Evolutionary conservation across 768 basidiomycete genomes (phyloP).

Genomic region (Steccherinum ochraceum): DNA sequence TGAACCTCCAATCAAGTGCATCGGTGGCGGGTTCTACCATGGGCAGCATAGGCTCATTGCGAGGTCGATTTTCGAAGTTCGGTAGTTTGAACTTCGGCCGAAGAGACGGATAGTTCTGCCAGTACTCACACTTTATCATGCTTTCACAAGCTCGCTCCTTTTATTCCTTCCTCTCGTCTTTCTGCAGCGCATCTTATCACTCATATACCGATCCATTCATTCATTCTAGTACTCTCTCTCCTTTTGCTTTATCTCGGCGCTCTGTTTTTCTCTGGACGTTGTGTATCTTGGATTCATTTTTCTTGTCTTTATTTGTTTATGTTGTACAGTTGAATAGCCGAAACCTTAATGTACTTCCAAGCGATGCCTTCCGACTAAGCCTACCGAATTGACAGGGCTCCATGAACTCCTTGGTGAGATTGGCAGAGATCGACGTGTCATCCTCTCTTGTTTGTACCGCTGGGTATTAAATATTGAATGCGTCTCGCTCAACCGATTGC

Average conservation of each 20-base stretch:
- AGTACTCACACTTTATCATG: not conserved
- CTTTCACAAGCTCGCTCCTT: constrained; percentile 1
- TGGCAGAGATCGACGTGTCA: too few relatives aligned
- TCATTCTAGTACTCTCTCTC: not conserved
- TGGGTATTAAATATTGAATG: too few relatives aligned
- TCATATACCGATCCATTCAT: not conserved
- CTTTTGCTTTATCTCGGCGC: not conserved
- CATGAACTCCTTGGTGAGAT: too few relatives aligned
- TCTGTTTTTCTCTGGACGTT: not conserved
- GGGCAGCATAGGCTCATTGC: constrained; percentile 62
- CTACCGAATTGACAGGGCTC: too few relatives aligned
- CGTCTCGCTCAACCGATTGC: too few relatives aligned
- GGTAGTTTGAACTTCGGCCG: constrained; percentile 70
- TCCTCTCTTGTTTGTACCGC: too few relatives aligned
- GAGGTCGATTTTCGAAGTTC: constrained; percentile 70
- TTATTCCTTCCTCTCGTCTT: not conserved
- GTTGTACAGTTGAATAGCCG: not conserved
- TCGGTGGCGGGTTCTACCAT: constrained; percentile 61
- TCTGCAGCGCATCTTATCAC: not conserved
- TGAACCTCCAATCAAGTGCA: constrained; percentile 27
- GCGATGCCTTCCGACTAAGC: not conserved
- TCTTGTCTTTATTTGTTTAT: not conserved
- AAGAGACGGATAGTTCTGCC: constrained; percentile 16
- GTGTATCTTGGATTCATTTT: not conserved
- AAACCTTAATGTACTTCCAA: not conserved